Conservation (phyloP, 495 filamentous ascomycete genomes). For the Entonaema liquescens region DNA sequence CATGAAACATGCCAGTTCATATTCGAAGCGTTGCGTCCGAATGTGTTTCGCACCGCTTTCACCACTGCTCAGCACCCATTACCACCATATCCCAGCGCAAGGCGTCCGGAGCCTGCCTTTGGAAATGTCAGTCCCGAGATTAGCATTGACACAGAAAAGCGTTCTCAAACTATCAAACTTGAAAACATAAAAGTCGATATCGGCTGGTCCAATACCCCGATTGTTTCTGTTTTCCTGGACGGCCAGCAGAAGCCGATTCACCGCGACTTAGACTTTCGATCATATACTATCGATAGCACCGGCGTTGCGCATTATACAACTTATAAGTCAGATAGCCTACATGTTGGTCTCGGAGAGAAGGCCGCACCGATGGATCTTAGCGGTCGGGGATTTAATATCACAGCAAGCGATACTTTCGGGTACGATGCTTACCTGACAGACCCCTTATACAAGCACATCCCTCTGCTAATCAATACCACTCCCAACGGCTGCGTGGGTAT, state of each 20-base stretch:
- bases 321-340: conserved; percentile 65
- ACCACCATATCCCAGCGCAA: conserved; percentile 67
- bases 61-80: conserved; percentile 64
- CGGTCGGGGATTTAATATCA: conserved; percentile 69
- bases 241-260: conserved; percentile 61
- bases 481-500: conserved; percentile 68
- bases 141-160: conserved; percentile 43
- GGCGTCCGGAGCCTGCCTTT: conserved; percentile 51
- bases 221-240: conserved; percentile 64
- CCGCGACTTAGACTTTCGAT: conserved; percentile 66
- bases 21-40: conserved; percentile 66
- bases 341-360: conserved; percentile 76
- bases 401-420: conserved; percentile 73
- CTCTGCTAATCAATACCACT: conserved; percentile 70
- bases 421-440: conserved; percentile 76
- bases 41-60: conserved; percentile 73
- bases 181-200: conserved; percentile 60
- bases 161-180: conserved; percentile 51
- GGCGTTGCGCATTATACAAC: conserved; percentile 69
- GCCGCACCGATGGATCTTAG: conserved; percentile 75
- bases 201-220: conserved; percentile 63
- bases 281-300: conserved; percentile 65
- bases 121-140: conserved; percentile 40
- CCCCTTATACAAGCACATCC: conserved; percentile 77
- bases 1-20: conserved; percentile 58